Conservation (phyloP, 2,329 filamentous ascomycete species). For the Fusarium annulatum region DNA sequence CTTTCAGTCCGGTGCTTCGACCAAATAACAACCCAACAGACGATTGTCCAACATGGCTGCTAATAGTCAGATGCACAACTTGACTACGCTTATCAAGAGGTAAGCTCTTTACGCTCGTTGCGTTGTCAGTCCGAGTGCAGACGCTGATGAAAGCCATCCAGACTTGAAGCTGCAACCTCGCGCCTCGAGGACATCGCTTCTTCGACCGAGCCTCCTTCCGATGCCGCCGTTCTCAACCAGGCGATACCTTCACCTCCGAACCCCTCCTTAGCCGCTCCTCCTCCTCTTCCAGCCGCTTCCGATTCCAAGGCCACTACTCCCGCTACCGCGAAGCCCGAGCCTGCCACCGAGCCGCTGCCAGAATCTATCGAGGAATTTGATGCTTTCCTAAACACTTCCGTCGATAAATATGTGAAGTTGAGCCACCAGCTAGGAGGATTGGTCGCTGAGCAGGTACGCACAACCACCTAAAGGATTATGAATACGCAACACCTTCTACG, state of each 20-base stretch:
- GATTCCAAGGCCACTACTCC: slow-evolving; percentile 50
- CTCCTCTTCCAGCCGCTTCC: slow-evolving; percentile 47
- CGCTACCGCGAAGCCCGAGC: slow-evolving; percentile 48
- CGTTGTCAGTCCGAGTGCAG: neutral
- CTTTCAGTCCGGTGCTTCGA: neutral
- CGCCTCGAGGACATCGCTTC: slow-evolving; percentile 96
- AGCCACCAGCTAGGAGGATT: slow-evolving; percentile 82
- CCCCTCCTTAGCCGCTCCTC: slow-evolving; percentile 46
- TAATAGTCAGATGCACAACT: slow-evolving; percentile 90
- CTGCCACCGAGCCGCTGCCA: slow-evolving; percentile 70
- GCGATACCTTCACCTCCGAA: slow-evolving; percentile 49
- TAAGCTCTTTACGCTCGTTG: slow-evolving; percentile 54
- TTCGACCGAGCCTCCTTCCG: slow-evolving; percentile 71
- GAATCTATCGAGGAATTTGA: slow-evolving; percentile 91
- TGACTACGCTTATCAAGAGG: slow-evolving; percentile 98
- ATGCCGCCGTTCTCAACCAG: slow-evolving; percentile 58
- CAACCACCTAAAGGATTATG: neutral
- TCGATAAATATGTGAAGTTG: slow-evolving; percentile 81
- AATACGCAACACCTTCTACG: neutral
- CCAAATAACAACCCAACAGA: neutral
- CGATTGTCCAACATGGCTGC: slow-evolving; percentile 69
- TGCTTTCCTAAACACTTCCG: slow-evolving; percentile 75
- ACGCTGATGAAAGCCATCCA: slow-evolving; percentile 66
- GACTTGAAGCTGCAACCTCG: slow-evolving; percentile 96
- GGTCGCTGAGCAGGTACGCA: slow-evolving; percentile 80